Conservation (phyloP, 1,284 basidiomycete genomes). For the Cutaneotrichosporon cyanovorans region DNA sequence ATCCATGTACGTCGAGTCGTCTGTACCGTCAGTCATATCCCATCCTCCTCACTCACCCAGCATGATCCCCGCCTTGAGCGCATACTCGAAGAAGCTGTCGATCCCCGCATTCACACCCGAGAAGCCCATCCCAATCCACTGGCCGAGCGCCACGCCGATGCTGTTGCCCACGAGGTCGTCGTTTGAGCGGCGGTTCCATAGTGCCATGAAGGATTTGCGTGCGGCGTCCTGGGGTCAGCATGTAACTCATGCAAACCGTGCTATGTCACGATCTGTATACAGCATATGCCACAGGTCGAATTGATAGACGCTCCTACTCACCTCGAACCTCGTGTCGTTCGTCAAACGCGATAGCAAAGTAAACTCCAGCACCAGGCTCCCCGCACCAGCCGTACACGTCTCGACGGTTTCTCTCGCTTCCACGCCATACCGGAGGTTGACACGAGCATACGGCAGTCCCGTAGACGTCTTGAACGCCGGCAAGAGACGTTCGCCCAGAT, state of each 20-base stretch:
- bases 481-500: constrained; percentile 72
- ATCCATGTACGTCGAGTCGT: constrained; percentile 77
- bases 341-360: constrained; percentile 81
- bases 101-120: constrained; percentile 83
- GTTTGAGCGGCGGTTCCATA: constrained; percentile 80
- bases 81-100: constrained; percentile 90
- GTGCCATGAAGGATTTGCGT: constrained; percentile 68
- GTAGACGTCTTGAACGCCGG: constrained; percentile 84
- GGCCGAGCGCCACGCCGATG: constrained; percentile 58
- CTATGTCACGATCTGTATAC: background rate
- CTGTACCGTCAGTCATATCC: constrained; percentile 44
- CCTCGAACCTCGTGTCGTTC: constrained; percentile 77
- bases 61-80: constrained; percentile 59
- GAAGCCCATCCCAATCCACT: constrained; percentile 56
- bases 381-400: constrained; percentile 70
- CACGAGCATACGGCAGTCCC: constrained; percentile 80
- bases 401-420: constrained; percentile 35
- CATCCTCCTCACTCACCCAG: constrained; percentile 55
- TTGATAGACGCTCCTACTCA: too few relatives aligned
- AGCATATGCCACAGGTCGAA: background rate
- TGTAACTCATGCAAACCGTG: constrained; percentile 48
- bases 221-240: constrained; percentile 35
- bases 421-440: constrained; percentile 45
- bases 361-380: constrained; percentile 84
- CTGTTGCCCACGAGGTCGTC: constrained; percentile 81